Conservation (phyloP, 73 alveolate genomes). For the Durusdinium trenchii region DNA sequence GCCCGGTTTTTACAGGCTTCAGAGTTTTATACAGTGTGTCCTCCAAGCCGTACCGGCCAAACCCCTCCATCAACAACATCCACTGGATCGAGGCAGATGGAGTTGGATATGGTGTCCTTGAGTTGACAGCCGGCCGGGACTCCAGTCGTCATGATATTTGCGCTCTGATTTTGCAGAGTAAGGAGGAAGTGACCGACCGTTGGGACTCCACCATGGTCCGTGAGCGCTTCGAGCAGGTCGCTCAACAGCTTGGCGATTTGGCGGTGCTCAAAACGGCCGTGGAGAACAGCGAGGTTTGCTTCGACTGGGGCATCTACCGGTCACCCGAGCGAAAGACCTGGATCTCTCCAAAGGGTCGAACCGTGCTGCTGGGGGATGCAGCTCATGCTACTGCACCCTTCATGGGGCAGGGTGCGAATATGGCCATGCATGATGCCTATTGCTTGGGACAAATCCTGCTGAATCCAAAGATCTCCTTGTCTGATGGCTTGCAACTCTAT, state of each 20-base stretch:
- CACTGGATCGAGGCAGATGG: conserved; percentile 73
- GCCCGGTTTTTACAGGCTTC: conserved; percentile 73
- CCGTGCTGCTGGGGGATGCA: conserved; percentile 71
- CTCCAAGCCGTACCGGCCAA: conserved; percentile 64
- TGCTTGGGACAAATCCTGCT: conserved; percentile 31
- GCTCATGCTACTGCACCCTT: conserved; percentile 92
- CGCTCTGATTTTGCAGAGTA: conserved; percentile 9
- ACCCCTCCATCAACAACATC: conserved; percentile 31
- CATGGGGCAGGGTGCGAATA: conserved; percentile 93
- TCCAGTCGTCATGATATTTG: conserved; percentile 43
- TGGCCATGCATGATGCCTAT: conserved; percentile 84
- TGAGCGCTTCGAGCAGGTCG: conserved; percentile 21
- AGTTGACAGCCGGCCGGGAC: conserved; percentile 61
- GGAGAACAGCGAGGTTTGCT: conserved; percentile 49
- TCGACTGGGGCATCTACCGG: conserved; percentile 81
- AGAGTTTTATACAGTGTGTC: conserved; percentile 61
- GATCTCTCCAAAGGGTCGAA: conserved; percentile 36
- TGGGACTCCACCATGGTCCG: conserved; percentile 56
- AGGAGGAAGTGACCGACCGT: conserved; percentile 45
- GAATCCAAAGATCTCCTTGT: conserved; percentile 12
- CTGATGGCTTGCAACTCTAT: conserved; percentile 30
- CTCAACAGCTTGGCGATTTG: conserved; percentile 18
- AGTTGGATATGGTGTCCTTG: conserved; percentile 50
- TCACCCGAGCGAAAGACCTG: conserved; percentile 48
- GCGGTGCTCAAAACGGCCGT: conserved; percentile 44